Evolutionary conservation across 2,329 filamentous ascomycete species (phyloP).

Genomic region (Sarocladium oryzae): DNA sequence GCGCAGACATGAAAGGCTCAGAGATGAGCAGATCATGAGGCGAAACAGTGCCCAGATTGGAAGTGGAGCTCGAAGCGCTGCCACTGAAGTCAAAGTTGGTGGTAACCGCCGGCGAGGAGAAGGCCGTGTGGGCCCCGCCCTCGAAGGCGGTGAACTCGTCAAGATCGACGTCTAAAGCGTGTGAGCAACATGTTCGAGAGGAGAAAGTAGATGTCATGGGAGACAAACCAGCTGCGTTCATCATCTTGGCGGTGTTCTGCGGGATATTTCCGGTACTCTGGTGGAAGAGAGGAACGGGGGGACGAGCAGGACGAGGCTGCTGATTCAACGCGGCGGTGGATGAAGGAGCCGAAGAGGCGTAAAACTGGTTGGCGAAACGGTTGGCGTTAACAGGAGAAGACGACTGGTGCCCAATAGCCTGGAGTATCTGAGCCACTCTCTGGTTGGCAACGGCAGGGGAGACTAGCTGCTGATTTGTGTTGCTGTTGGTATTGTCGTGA

Average conservation of each 20-base stretch:
- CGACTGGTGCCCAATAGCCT: constrained; percentile 47
- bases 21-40: constrained; percentile 73
- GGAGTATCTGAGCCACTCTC: constrained; percentile 52
- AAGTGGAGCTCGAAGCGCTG: constrained; percentile 41
- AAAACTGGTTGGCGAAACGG: constrained; percentile 56
- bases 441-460: constrained; percentile 45
- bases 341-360: constrained; percentile 60
- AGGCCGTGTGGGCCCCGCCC: constrained; percentile 42
- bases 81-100: constrained; percentile 44
- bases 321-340: constrained; percentile 53
- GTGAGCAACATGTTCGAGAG: constrained; percentile 24
- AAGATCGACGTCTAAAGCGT: constrained; percentile 47
- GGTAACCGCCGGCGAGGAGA: constrained; percentile 46
- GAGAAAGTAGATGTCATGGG: not conserved
- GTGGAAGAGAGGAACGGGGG: constrained; percentile 68
- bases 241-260: constrained; percentile 34
- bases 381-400: constrained; percentile 49
- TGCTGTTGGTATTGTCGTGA: constrained; percentile 26
- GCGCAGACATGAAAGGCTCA: constrained; percentile 65
- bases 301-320: constrained; percentile 47
- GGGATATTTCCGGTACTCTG: constrained; percentile 50
- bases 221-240: constrained; percentile 35
- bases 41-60: constrained; percentile 67
- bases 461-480: constrained; percentile 32
- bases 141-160: constrained; percentile 54